Evolutionary conservation across 2,329 filamentous ascomycete genomes (phyloP).

Genomic region (Epichloe bromicola): DNA sequence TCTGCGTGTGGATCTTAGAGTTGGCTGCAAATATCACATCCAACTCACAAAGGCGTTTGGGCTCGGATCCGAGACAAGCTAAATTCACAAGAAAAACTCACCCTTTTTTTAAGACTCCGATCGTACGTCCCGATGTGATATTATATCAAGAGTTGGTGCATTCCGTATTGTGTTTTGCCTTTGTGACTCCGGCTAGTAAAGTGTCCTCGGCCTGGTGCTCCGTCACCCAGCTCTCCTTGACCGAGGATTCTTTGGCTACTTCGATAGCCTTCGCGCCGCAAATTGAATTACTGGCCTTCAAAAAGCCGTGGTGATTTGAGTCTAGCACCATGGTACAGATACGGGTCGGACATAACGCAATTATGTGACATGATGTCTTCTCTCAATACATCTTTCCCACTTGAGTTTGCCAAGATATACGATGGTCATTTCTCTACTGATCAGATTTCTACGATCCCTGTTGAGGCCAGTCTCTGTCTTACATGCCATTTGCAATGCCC

Average conservation of each 20-base stretch:
- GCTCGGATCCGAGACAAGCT: constrained; percentile 30
- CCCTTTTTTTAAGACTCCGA: neutral
- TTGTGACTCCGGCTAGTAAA: constrained; percentile 37
- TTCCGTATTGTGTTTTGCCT: neutral
- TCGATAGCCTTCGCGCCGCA: constrained; percentile 46
- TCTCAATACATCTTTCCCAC: neutral
- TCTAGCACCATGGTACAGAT: constrained; percentile 49
- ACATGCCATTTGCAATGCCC: constrained; percentile 19
- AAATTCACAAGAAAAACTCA: constrained; percentile 9
- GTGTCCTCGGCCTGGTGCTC: constrained; percentile 34
- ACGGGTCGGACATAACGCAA: constrained; percentile 42
- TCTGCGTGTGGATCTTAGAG: constrained; percentile 23
- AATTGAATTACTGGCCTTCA: constrained; percentile 41
- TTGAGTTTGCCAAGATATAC: neutral
- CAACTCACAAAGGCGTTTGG: constrained; percentile 31
- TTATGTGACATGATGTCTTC: neutral
- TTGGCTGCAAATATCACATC: constrained; percentile 31
- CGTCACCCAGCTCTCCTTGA: constrained; percentile 18
- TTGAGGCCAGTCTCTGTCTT: neutral
- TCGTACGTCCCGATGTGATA: constrained; percentile 7
- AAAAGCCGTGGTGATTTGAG: constrained; percentile 47
- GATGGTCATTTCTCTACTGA: neutral
- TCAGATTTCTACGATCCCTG: too few species aligned
- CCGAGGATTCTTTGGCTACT: constrained; percentile 43
- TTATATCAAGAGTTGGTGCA: constrained; percentile 4